phyloP scores from a whole-genome alignment of 495 filamentous ascomycete genomes.

The Usnea hakonensis region DNA sequence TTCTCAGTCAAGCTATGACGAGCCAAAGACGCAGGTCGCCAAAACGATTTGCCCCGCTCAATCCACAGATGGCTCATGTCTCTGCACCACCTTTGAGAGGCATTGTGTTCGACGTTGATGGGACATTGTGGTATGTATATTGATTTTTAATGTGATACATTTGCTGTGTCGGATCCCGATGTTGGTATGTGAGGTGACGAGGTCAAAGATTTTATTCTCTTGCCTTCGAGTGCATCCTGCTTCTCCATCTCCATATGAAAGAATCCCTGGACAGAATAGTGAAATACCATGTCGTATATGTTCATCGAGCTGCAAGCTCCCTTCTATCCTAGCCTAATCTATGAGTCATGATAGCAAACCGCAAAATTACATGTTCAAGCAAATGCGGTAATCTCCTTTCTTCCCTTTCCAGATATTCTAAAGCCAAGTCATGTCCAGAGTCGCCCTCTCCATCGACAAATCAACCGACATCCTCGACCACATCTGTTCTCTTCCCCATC shows the following conservation, averaged over 20 bases:
- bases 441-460: constrained; percentile 58
- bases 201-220: no score
- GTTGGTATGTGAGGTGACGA: not conserved
- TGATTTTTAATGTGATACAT: not conserved
- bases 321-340: not conserved
- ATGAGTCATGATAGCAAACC: constrained; percentile 50
- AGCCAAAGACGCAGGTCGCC: constrained; percentile 7
- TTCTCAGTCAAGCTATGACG: constrained; percentile 10
- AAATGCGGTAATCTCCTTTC: constrained; percentile 55
- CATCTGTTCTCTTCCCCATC: constrained; percentile 61
- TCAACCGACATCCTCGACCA: constrained; percentile 78
- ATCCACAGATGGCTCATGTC: constrained; percentile 26
- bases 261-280: not conserved
- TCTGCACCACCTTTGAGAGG: constrained; percentile 59
- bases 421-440: constrained; percentile 29
- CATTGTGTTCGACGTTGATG: constrained; percentile 91
- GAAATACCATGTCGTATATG: not conserved
- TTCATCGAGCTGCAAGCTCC: not conserved
- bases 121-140: constrained; percentile 72
- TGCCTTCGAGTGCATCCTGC: no score
- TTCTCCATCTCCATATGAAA: not conserved
- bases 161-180: not conserved
- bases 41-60: constrained; percentile 49
- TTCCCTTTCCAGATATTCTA: not conserved
- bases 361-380: constrained; percentile 88